phyloP scores from a whole-genome alignment of 1,139 yeast species.

The Candida albicans region DNA sequence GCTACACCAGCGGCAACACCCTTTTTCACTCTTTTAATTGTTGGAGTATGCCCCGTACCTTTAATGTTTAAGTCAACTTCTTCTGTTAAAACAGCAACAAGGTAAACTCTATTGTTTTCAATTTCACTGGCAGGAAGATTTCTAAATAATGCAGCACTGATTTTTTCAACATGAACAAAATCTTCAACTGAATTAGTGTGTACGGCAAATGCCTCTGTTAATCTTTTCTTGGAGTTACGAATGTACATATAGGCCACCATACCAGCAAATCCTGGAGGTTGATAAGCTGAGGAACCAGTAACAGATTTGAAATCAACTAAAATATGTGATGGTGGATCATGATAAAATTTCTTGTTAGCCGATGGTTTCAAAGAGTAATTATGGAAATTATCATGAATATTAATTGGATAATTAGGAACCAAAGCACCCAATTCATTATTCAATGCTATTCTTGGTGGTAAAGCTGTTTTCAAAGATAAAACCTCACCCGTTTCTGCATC shows the following conservation, averaged over 20 bases:
- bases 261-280: conserved; percentile 70
- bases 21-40: conserved; percentile 55
- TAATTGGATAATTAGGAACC: conserved; percentile 69
- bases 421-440: conserved; percentile 72
- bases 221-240: conserved; percentile 61
- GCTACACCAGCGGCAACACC: conserved; percentile 91
- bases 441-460: conserved; percentile 64
- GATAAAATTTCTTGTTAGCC: conserved; percentile 45
- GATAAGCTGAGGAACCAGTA: conserved; percentile 57
- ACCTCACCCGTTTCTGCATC: conserved; percentile 63
- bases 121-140: conserved; percentile 74
- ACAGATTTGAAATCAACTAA: conserved; percentile 79
- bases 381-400: conserved; percentile 33
- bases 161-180: conserved; percentile 60
- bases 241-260: conserved; percentile 73
- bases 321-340: conserved; percentile 69
- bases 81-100: conserved; percentile 70
- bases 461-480: conserved; percentile 39
- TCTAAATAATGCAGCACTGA: conserved; percentile 77
- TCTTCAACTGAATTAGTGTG: conserved; percentile 61
- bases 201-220: conserved; percentile 81
- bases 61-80: conserved; percentile 42
- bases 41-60: conserved; percentile 22
- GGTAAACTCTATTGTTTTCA: conserved; percentile 59
- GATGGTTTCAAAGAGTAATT: conserved; percentile 44